These are phyloP conservation scores for Rhynchosporium graminicola DNA, from an alignment of 2,329 filamentous ascomycete genomes.

Conservation along the genomic window DNA sequence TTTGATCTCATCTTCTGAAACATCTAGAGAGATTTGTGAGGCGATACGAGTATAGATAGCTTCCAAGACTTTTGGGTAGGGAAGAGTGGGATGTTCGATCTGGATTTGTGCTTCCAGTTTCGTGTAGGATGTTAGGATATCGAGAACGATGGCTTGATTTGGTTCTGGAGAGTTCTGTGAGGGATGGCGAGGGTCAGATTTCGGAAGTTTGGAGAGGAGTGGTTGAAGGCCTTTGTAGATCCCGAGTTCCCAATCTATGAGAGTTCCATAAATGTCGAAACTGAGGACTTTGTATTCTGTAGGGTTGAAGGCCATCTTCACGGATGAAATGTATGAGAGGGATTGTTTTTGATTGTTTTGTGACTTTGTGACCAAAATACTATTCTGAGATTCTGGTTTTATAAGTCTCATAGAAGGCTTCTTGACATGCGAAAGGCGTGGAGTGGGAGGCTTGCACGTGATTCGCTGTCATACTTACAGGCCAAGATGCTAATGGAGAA, in stretches of 20 bases:
- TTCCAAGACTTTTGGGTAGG: constrained; percentile 54
- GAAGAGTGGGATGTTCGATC: constrained; percentile 49
- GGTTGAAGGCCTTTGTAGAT: constrained; percentile 56
- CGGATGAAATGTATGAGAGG: neutral
- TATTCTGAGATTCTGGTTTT: neutral
- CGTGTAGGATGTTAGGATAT: constrained; percentile 26
- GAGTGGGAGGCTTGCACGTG: constrained; percentile 7
- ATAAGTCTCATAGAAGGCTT: neutral
- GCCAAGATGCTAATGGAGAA: neutral
- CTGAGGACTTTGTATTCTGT: constrained; percentile 31
- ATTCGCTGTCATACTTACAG: neutral
- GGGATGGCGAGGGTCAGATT: constrained; percentile 25
- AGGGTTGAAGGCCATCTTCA: constrained; percentile 27
- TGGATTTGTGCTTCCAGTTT: constrained; percentile 42
- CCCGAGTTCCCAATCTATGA: constrained; percentile 77
- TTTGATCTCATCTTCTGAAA: constrained; percentile 37
- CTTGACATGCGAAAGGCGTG: constrained; percentile 6
- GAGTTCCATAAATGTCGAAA: constrained; percentile 76
- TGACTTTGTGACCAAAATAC: neutral
- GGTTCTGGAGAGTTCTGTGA: constrained; percentile 13
- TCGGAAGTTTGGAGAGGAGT: constrained; percentile 26
- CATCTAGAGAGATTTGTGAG: constrained; percentile 38
- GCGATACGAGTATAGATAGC: constrained; percentile 43
- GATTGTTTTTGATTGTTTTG: neutral
- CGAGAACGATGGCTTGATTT: constrained; percentile 13